These are phyloP conservation scores for Neurospora sp. DNA, from an alignment of 495 filamentous ascomycete genomes.

Conservation along the genomic window DNA sequence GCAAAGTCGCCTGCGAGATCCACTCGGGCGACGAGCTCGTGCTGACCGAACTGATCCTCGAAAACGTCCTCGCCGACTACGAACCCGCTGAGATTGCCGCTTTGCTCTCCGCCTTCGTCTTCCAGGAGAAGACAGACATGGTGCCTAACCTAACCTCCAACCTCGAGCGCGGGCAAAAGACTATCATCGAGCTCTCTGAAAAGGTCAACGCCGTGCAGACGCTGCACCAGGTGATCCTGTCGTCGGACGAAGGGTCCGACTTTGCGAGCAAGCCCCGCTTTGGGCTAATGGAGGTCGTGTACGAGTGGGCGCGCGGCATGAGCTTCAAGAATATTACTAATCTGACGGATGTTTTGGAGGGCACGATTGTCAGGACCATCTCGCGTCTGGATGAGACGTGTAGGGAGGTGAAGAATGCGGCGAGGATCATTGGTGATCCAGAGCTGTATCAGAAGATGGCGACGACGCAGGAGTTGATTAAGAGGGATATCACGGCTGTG, in stretches of 20 bases:
- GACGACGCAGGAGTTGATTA: constrained; percentile 90
- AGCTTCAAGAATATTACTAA: constrained; percentile 97
- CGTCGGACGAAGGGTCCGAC: constrained; percentile 80
- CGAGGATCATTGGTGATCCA: constrained; percentile 92
- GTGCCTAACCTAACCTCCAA: constrained; percentile 74
- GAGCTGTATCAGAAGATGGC: constrained; percentile 92
- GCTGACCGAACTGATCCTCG: constrained; percentile 87
- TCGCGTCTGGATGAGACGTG: constrained; percentile 92
- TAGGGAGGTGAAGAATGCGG: constrained; percentile 93
- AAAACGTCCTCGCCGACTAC: constrained; percentile 91
- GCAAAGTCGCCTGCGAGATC: constrained; percentile 96
- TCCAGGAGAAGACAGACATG: constrained; percentile 89
- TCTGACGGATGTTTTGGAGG: constrained; percentile 91
- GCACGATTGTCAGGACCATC: constrained; percentile 90
- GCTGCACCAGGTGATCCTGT: constrained; percentile 80
- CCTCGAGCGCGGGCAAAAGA: constrained; percentile 74
- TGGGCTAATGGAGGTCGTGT: constrained; percentile 92
- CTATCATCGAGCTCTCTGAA: constrained; percentile 79
- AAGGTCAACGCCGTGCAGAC: constrained; percentile 84
- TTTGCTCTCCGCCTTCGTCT: constrained; percentile 90
- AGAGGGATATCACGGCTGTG: constrained; percentile 86
- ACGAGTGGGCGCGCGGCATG: constrained; percentile 97
- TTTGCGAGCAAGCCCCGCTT: constrained; percentile 82
- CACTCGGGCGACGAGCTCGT: constrained; percentile 98
- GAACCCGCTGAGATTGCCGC: constrained; percentile 96